Percentiles rank a stretch among this genome's conserved stretches.
Conservation (phyloP, 331 rosid genomes). For the Pyracantha coccinea region DNA sequence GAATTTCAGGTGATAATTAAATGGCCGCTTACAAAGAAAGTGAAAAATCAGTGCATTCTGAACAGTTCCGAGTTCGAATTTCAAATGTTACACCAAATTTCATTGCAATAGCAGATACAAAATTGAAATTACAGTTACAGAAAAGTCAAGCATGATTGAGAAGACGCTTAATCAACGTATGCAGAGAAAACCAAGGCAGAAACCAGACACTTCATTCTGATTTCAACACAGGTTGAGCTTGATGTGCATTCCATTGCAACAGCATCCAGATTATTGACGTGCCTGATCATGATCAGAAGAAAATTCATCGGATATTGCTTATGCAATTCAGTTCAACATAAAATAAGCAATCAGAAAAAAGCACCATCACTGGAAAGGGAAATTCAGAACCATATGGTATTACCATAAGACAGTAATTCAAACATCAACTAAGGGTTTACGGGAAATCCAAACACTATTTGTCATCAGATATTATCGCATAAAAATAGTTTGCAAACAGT, state of each 20-base stretch:
- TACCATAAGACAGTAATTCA: not conserved
- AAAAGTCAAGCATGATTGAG: not conserved
- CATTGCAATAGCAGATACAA: not conserved
- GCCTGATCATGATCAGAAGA: slow-evolving; percentile 33
- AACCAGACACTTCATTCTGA: slow-evolving; percentile 9
- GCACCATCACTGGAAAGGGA: not conserved
- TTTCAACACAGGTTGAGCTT: slow-evolving; percentile 29
- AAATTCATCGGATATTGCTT: not conserved
- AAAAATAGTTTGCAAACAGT: no score
- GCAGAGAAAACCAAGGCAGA: not conserved
- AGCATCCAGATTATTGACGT: slow-evolving; percentile 92
- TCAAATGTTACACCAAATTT: not conserved
- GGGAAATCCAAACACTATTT: not conserved
- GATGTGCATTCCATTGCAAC: slow-evolving; percentile 74
- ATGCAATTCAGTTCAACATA: not conserved
- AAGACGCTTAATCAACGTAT: not conserved
- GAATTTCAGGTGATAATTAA: no score
- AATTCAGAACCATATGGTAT: not conserved
- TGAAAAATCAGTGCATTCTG: not conserved
- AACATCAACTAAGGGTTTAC: not conserved
- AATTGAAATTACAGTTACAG: not conserved
- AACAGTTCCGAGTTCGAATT: not conserved
- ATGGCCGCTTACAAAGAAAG: no score
- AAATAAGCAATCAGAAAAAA: not conserved
- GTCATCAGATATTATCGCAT: not conserved